Base-by-base conservation (phyloP, 2,329 filamentous ascomycete species). In the Fusarium setosum region DNA sequence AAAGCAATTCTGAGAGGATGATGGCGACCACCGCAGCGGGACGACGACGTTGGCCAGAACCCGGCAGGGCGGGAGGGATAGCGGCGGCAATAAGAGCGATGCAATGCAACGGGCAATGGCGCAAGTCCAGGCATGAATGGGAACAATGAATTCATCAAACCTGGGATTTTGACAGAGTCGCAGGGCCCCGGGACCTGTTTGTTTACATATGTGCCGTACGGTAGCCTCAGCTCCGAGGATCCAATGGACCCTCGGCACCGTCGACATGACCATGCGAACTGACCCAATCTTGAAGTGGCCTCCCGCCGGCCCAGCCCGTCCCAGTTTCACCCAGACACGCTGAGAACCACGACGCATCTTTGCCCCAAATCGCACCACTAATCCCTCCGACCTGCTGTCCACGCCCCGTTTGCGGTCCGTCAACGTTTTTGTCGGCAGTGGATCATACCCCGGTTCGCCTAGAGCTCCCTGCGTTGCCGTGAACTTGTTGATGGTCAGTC, bases 181-280 rank as follows among this genome's bases (percentile, higher is more conserved):
- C 42, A 47, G 32, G 34, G 52, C 40, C 38, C 38, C 20, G 61
- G 65, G 65, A 64, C 35, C 50, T 51, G 64, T 63, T 68, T 68
- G 65, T 68, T 68, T 68, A 68, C 65, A 68, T 68, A 68, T 67
- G 63, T n/a, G n/a, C n/a, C n/a, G n/a, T n/a, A n/a, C n/a, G n/a
- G n/a, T 38, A 58, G 56, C 31, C 48, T 49, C 44, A n/a, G 47
- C 41, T 32, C 24, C 24, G 23, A n/a, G 24, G 59, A 41, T 64
- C 55, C 44, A 50, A 60, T 58, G 50, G 50, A 51, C 37, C 59
- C 59, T 66, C 59, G 61, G 61, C 41, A 61, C 62, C 61, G 41
- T 65, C 61, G 55, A 56, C 51, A 63, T 56, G 45, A 53, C 59
- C 63, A 56, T 67, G 51, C 50, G 63, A 67, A 66, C 50, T 67